Percentiles rank a stretch among this genome's conserved stretches.
These are phyloP conservation scores for Taphrina confusa DNA, from an alignment of 1,139 yeast species.

Conservation along the genomic window DNA sequence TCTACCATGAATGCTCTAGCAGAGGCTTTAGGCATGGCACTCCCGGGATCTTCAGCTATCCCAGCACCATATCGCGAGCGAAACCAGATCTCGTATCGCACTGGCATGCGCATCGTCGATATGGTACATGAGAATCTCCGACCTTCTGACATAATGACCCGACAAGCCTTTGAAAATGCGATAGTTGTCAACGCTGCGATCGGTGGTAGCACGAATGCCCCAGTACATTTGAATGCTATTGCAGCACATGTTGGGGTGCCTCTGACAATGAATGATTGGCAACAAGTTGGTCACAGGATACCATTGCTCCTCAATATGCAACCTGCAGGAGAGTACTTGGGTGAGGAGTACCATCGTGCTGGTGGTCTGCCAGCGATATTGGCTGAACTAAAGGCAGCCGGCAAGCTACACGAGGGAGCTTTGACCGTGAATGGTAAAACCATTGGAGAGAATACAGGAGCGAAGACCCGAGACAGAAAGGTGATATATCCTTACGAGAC, in stretches of 20 bases:
- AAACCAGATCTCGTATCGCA: slow-evolving; percentile 41
- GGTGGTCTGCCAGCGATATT: slow-evolving; percentile 42
- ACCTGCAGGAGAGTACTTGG: slow-evolving; percentile 42
- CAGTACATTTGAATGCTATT: slow-evolving; percentile 42
- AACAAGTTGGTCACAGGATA: slow-evolving; percentile 40
- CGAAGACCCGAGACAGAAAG: slow-evolving; percentile 37
- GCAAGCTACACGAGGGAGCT: slow-evolving; percentile 38
- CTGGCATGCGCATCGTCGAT: slow-evolving; percentile 41
- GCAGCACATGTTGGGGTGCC: slow-evolving; percentile 42
- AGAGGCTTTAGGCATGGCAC: slow-evolving; percentile 43
- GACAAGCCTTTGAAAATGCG: slow-evolving; percentile 41
- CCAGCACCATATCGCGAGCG: slow-evolving; percentile 43
- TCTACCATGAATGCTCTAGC: slow-evolving; percentile 43
- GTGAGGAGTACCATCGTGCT: slow-evolving; percentile 42
- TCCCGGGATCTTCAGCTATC: slow-evolving; percentile 42
- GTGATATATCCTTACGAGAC: slow-evolving; percentile 39
- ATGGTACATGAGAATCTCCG: slow-evolving; percentile 39
- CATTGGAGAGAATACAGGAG: slow-evolving; percentile 39
- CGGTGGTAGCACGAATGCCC: slow-evolving; percentile 43
- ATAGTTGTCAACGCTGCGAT: slow-evolving; percentile 42
- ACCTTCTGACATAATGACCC: slow-evolving; percentile 42
- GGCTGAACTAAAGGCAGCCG: slow-evolving; percentile 40
- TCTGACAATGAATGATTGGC: slow-evolving; percentile 42
- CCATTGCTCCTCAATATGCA: slow-evolving; percentile 42
- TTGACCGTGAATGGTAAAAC: slow-evolving; percentile 42